A percentile compares a stretch with the other conserved stretches of the same genome.
Evolutionary conservation across 495 filamentous ascomycete species (phyloP).

Genomic region (Thozetella sp.): DNA sequence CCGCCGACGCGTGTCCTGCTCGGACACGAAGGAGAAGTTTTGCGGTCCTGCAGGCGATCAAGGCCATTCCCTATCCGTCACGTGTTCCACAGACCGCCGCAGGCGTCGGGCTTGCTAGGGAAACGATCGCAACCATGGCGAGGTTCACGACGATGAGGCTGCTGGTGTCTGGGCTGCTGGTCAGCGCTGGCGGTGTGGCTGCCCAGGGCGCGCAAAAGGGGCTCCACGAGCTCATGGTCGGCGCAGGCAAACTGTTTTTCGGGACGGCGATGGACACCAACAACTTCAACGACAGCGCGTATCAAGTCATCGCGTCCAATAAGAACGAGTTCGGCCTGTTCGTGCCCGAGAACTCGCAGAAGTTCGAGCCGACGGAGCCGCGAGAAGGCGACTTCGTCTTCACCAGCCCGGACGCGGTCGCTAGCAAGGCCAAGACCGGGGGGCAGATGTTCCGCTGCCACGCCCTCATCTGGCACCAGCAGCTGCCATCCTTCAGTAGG

Average conservation of each 20-base stretch:
- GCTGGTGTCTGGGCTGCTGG: slow-evolving; percentile 3
- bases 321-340: slow-evolving; percentile 57
- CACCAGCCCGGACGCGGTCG: slow-evolving; percentile 46
- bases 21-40: not conserved
- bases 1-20: not conserved
- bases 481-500: slow-evolving; percentile 56
- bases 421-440: slow-evolving; percentile 43
- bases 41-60: not conserved
- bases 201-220: slow-evolving; percentile 7
- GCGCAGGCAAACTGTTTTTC: slow-evolving; percentile 27
- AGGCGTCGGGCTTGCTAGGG: not conserved
- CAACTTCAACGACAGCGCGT: slow-evolving; percentile 44
- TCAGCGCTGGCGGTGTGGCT: slow-evolving; percentile 5
- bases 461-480: slow-evolving; percentile 62
- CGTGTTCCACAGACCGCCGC: not conserved
- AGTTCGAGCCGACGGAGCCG: slow-evolving; percentile 44
- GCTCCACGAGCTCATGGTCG: slow-evolving; percentile 23
- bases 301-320: slow-evolving; percentile 44
- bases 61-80: not conserved
- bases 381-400: slow-evolving; percentile 45
- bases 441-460: slow-evolving; percentile 58
- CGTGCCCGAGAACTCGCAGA: slow-evolving; percentile 60
- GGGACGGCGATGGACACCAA: slow-evolving; percentile 28
- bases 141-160: slow-evolving; percentile 2
- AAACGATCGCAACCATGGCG: not conserved